These are phyloP conservation scores for Ustilago loliicola DNA, from an alignment of 1,284 basidiomycete species.

Conservation along the genomic window DNA sequence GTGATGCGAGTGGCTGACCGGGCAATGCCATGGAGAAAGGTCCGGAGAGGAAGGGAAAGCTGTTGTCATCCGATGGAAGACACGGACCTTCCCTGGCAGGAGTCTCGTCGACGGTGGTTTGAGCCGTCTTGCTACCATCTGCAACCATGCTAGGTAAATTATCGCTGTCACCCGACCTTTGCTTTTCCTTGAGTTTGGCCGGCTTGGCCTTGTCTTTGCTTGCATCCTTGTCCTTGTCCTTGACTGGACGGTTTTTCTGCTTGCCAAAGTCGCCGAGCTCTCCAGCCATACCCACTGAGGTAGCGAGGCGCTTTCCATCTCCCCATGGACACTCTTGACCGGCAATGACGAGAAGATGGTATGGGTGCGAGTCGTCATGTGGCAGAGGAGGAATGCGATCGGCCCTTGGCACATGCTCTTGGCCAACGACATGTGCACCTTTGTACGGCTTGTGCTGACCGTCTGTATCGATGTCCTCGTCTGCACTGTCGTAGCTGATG, in stretches of 20 bases:
- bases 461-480: constrained; percentile 23
- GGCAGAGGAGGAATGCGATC: constrained; percentile 65
- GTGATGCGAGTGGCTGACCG: constrained; percentile 38
- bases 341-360: constrained; percentile 83
- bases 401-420: constrained; percentile 52
- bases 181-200: constrained; percentile 46
- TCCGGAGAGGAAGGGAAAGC: constrained; percentile 29
- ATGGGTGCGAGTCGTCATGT: constrained; percentile 75
- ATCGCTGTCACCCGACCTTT: constrained; percentile 41
- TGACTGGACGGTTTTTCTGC: constrained; percentile 44
- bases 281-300: constrained; percentile 63
- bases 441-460: background rate
- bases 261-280: constrained; percentile 62
- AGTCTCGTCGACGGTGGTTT: constrained; percentile 19
- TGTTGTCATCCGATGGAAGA: constrained; percentile 17
- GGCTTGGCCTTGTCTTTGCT: constrained; percentile 46
- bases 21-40: constrained; percentile 28
- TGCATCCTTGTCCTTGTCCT: constrained; percentile 41
- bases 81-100: constrained; percentile 16
- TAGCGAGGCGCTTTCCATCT: constrained; percentile 58
- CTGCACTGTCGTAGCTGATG: constrained; percentile 43
- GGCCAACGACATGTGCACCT: constrained; percentile 54
- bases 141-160: background rate
- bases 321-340: constrained; percentile 75
- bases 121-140: constrained; percentile 9